Evolutionary conservation across 805 yeast species (phyloP).

Genomic region (Yarrowia deformans): DNA sequence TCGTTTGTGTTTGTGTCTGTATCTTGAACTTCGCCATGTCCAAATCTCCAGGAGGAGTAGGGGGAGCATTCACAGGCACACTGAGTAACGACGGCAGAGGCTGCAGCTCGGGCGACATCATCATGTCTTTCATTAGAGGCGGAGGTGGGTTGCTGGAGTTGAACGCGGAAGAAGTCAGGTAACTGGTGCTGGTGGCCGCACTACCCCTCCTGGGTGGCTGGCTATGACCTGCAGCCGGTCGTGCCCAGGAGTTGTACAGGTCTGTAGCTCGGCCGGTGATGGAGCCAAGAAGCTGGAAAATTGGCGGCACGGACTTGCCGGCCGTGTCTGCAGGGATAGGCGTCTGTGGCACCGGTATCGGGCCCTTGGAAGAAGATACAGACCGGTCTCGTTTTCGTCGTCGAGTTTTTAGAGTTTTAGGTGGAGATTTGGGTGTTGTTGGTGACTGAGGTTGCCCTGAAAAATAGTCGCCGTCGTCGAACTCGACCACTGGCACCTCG

Average conservation of each 20-base stretch:
- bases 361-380: neutral
- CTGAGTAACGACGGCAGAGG: constrained; percentile 9
- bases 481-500: constrained; percentile 14
- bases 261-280: constrained; percentile 26
- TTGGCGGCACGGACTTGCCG: constrained; percentile 2
- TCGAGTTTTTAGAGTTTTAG: constrained; percentile 25
- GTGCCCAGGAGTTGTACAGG: constrained; percentile 10
- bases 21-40: neutral
- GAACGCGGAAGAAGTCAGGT: neutral
- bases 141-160: constrained; percentile 1
- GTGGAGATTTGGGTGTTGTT: constrained; percentile 12
- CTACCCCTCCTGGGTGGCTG: constrained; percentile 21
- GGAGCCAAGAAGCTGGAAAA: constrained; percentile 26
- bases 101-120: constrained; percentile 11
- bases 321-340: neutral
- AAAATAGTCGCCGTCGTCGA: constrained; percentile 25
- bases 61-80: constrained; percentile 30
- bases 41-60: constrained; percentile 13
- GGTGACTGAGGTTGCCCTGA: constrained; percentile 13
- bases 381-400: constrained; percentile 27
- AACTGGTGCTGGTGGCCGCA: constrained; percentile 1
- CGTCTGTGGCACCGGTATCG: neutral
- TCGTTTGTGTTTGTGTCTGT: neutral
- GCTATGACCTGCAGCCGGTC: constrained; percentile 1
- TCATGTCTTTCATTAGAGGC: constrained; percentile 11